Evolutionary conservation across 306 rosid genomes (phyloP).

Genomic region (Sicyos baderoa): DNA sequence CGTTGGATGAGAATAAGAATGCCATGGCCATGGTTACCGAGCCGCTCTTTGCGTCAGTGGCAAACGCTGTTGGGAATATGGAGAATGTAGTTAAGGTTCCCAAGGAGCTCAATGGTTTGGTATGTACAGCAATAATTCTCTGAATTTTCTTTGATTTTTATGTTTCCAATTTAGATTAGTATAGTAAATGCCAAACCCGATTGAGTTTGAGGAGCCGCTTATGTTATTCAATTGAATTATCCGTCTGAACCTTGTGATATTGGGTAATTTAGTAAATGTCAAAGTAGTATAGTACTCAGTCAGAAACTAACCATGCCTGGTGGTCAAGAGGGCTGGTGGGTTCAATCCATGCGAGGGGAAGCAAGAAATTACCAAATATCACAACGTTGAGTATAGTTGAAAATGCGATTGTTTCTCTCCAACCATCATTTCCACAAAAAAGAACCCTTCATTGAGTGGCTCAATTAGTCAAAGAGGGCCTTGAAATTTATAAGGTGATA

Average conservation of each 20-base stretch:
- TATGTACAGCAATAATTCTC: conserved; percentile 24
- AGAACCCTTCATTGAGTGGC: too few relatives aligned
- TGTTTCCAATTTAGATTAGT: neutral
- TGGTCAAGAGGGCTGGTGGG: too few relatives aligned
- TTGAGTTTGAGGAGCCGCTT: conserved; percentile 12
- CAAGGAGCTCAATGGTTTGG: conserved; percentile 85
- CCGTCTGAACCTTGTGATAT: neutral
- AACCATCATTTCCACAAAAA: too few relatives aligned
- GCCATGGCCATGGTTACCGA: conserved; percentile 99
- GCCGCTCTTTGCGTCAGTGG: conserved; percentile 85
- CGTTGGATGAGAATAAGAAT: conserved; percentile 81
- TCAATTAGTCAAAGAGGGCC: too few relatives aligned
- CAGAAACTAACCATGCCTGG: too few relatives aligned
- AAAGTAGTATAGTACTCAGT: neutral
- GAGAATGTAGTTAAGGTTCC: conserved; percentile 63
- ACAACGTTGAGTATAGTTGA: too few relatives aligned
- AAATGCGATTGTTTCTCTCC: too few relatives aligned
- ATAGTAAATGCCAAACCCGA: neutral
- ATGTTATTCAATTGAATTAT: conserved; percentile 8
- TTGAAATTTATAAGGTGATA: too few relatives aligned
- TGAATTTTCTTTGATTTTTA: neutral
- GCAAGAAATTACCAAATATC: too few relatives aligned
- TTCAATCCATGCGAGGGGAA: too few relatives aligned
- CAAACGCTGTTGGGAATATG: conserved; percentile 67
- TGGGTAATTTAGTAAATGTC: neutral